phyloP scores from a whole-genome alignment of 2,329 filamentous ascomycete genomes.

The Epichloe sibirici region DNA sequence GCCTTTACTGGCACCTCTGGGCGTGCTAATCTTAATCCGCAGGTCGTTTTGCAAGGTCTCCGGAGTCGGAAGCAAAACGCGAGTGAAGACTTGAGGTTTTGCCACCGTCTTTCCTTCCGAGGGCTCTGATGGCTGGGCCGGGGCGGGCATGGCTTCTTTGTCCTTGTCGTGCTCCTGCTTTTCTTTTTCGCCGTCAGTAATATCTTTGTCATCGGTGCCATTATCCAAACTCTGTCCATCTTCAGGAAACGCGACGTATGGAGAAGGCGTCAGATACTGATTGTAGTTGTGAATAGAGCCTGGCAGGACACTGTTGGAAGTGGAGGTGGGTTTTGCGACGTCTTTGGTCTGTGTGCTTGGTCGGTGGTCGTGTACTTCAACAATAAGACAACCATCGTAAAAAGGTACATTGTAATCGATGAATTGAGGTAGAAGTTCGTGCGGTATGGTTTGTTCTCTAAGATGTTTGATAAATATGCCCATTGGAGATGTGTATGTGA shows the following conservation, averaged over 20 bases:
- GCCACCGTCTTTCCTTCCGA: conserved; percentile 20
- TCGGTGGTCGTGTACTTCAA: conserved; percentile 85
- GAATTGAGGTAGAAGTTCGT: conserved; percentile 77
- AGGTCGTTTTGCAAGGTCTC: conserved; percentile 67
- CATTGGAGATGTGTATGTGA: conserved; percentile 89
- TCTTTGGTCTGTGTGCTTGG: conserved; percentile 49
- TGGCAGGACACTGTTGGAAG: conserved; percentile 49
- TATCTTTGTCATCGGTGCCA: conserved; percentile 21
- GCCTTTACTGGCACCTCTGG: conserved; percentile 33
- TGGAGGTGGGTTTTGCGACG: conserved; percentile 34
- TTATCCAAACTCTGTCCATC: conserved; percentile 31
- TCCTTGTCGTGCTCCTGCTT: conserved; percentile 27
- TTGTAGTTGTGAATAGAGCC: conserved; percentile 92
- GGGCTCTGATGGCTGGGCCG: conserved; percentile 33
- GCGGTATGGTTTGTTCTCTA: conserved; percentile 63
- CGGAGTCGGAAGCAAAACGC: conserved; percentile 75
- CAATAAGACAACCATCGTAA: conserved; percentile 91
- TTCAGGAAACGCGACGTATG: conserved; percentile 65
- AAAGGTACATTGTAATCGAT: conserved; percentile 60
- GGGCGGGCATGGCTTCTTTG: conserved; percentile 47
- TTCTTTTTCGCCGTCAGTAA: conserved; percentile 16
- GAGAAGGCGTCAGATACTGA: conserved; percentile 78
- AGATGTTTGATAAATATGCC: conserved; percentile 67
- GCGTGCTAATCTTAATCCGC: conserved; percentile 61
- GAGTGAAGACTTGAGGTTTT: conserved; percentile 59